Percentiles rank a stretch among this genome's conserved stretches.
phyloP scores from a whole-genome alignment of 208 protist species.

The Phytomonas serpens region DNA sequence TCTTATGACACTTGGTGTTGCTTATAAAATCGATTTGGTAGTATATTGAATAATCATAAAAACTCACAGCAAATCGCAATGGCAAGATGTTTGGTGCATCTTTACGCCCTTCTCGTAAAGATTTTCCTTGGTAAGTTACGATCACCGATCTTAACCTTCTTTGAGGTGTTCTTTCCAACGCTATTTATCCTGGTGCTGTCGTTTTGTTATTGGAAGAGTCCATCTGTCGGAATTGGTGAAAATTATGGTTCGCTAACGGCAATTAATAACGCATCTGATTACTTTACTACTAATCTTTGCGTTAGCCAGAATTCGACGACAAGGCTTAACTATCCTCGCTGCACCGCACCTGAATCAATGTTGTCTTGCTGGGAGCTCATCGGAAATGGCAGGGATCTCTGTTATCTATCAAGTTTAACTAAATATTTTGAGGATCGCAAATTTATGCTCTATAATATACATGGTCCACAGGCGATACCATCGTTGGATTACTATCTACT shows the following conservation, averaged over 20 bases:
- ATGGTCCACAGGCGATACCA: constrained; percentile 26
- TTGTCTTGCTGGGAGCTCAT: constrained; percentile 24
- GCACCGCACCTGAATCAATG: constrained; percentile 6
- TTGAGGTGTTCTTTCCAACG: constrained; percentile 59
- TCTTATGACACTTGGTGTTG: background rate
- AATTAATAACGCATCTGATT: constrained; percentile 18
- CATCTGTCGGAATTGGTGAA: constrained; percentile 19
- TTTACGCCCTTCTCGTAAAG: constrained; percentile 65
- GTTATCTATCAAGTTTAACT: constrained; percentile 7
- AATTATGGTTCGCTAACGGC: background rate
- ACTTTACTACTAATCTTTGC: constrained; percentile 19
- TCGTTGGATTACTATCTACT: constrained; percentile 40
- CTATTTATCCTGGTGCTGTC: constrained; percentile 48
- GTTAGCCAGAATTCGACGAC: constrained; percentile 11
- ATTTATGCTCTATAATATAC: background rate
- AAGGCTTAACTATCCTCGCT: constrained; percentile 17
- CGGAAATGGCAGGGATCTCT: constrained; percentile 24
- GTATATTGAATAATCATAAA: constrained; percentile 12
- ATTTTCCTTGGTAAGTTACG: constrained; percentile 43
- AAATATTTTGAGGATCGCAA: background rate
- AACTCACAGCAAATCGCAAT: constrained; percentile 7
- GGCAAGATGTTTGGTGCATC: constrained; percentile 38
- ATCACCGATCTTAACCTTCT: constrained; percentile 35
- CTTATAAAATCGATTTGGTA: background rate
- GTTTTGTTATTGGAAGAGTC: constrained; percentile 45